These are phyloP conservation scores for Tetraselmis striata DNA, from an alignment of 139 green algal genomes.

Conservation along the genomic window DNA sequence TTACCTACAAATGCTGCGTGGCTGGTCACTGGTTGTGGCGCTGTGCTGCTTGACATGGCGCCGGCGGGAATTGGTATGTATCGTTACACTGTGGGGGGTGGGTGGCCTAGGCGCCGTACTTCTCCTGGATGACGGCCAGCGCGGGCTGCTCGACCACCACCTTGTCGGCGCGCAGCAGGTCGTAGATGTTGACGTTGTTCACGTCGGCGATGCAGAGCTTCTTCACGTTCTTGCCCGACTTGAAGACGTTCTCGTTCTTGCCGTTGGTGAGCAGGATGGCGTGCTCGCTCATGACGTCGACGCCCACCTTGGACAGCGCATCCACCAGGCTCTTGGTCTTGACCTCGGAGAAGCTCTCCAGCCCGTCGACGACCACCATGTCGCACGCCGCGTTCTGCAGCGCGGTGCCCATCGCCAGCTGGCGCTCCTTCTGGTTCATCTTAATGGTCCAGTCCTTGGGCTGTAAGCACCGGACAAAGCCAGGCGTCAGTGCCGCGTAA, in stretches of 20 bases:
- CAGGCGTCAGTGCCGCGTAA: too few relatives aligned
- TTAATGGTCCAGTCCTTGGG: conserved; percentile 93
- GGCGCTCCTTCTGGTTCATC: conserved; percentile 99
- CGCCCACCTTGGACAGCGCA: conserved; percentile 56
- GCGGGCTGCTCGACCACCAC: conserved; percentile 83
- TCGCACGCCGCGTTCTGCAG: conserved; percentile 78
- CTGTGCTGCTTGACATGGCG: neutral
- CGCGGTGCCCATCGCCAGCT: conserved; percentile 86
- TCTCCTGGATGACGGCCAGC: conserved; percentile 52
- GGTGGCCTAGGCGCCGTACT: conserved; percentile 27
- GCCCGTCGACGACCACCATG: conserved; percentile 79
- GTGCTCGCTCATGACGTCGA: conserved; percentile 46
- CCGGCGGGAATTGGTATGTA: neutral
- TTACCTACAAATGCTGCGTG: neutral
- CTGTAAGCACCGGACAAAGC: conserved; percentile 50
- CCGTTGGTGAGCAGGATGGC: conserved; percentile 66
- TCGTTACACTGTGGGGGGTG: neutral
- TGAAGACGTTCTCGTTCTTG: conserved; percentile 46
- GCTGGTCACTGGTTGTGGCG: neutral
- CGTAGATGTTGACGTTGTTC: conserved; percentile 65
- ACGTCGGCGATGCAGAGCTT: conserved; percentile 26
- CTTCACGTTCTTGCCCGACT: conserved; percentile 66
- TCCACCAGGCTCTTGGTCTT: conserved; percentile 83
- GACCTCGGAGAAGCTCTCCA: conserved; percentile 30
- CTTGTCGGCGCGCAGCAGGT: conserved; percentile 86